Conservation (phyloP, 805 yeast species). For the Ogataea dorogensis region DNA sequence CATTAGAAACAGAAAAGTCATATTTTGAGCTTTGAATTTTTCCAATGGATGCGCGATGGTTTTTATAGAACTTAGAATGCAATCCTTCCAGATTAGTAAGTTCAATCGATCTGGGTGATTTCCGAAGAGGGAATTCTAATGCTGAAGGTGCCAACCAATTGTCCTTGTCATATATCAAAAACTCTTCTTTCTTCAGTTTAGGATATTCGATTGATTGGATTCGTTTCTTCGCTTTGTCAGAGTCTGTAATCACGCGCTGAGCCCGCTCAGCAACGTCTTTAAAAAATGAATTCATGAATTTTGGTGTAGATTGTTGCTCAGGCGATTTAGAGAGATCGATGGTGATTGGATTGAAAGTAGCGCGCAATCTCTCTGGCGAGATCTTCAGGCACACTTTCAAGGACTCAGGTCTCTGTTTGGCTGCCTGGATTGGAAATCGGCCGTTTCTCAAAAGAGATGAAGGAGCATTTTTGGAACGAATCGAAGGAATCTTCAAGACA, state of each 20-base stretch:
- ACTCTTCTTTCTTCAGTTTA: conserved; percentile 26
- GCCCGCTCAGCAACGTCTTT: conserved; percentile 40
- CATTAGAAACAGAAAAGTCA: too few relatives aligned
- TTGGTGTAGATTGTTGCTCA: conserved; percentile 12
- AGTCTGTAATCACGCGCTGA: conserved; percentile 17
- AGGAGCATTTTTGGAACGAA: conserved; percentile 1
- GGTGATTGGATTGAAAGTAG: neutral
- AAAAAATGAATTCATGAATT: conserved; percentile 29
- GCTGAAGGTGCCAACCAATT: conserved; percentile 1
- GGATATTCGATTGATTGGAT: conserved; percentile 35
- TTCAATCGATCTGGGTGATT: too few relatives aligned
- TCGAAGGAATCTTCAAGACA: conserved; percentile 3
- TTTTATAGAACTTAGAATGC: conserved; percentile 7
- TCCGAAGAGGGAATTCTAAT: neutral
- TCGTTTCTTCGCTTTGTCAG: conserved; percentile 29
- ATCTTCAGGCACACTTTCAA: conserved; percentile 18
- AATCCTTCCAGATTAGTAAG: too few relatives aligned
- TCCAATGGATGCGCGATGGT: neutral
- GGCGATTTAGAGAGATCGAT: conserved; percentile 6
- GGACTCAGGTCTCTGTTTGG: conserved; percentile 13
- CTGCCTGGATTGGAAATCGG: conserved; percentile 13
- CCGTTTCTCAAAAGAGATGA: conserved; percentile 15
- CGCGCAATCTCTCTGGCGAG: conserved; percentile 11
- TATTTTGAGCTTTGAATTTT: neutral
- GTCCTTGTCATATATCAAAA: conserved; percentile 36